Evolutionary conservation across 306 rosid genomes (phyloP), one percentile per base, ranked within the genome.

Genomic region (Elaeagnus macrophylla): DNA sequence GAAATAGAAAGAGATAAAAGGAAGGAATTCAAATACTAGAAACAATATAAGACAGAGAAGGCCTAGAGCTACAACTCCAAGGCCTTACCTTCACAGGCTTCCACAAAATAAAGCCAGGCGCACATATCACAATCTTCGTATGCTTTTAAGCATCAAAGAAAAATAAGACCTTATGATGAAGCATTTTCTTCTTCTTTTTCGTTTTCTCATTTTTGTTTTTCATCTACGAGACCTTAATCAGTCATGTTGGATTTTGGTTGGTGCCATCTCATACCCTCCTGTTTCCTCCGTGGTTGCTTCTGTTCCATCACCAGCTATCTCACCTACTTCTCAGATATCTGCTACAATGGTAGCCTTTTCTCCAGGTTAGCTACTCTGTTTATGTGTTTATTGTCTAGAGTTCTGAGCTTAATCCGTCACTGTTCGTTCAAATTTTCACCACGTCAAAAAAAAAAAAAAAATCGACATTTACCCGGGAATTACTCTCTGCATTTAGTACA

Each of bases 311-410:
- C 83, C 84, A 55, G 56, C 53, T 37, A 5, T 60, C 60, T 66
- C 81, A 11, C 71, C 76, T 58, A 18, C 42, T 63, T 68, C 94
- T 59, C 79, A 76, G 48, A 35, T 72, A 56, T 56, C 73, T 50
- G 14, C 85, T 39, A 67, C 93, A 51, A 74, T 77, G 75, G 56
- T 78, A 63, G 73, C 85, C 67, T 62, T 69, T 37, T 70, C 96
- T 46, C 86, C 99, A 50, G 94, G 94, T 80, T 57, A 25, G 3
- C 4, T 25, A 25, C 60, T 58, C 53, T 66, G 55, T 25, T 25
- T 25, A 3, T 25, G 8, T 13, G 32, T 25, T 25, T 25, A 25
- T 25, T 48, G 59, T 42, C 54, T 56, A 39, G 19, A 36, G 38
- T 32, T 25, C 32, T 25, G 32, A 25, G 32, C 32, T 25, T 25